Evolutionary conservation across 1,139 yeast genomes (phyloP).

Genomic region (Blastobotrys ciferrii): DNA sequence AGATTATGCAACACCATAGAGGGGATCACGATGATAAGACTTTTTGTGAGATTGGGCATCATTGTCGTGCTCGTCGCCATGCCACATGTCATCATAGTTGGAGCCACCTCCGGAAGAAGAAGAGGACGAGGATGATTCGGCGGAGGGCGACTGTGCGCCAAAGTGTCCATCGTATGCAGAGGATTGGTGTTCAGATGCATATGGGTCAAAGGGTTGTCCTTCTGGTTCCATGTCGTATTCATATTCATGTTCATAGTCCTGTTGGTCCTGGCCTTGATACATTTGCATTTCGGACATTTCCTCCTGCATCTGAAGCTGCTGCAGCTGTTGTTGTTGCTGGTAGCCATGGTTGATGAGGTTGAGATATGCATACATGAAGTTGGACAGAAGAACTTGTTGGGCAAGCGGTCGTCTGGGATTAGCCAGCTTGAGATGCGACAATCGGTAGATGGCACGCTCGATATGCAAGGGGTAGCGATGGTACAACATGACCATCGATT

Average conservation of each 20-base stretch:
- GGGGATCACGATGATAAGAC: conserved; percentile 4
- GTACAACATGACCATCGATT: conserved; percentile 39
- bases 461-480: conserved; percentile 87
- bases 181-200: no score
- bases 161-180: conserved; percentile 11
- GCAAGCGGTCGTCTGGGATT: conserved; percentile 87
- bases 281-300: conserved; percentile 17
- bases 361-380: conserved; percentile 96
- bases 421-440: conserved; percentile 88
- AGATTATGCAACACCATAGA: conserved; percentile 4
- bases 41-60: conserved; percentile 14
- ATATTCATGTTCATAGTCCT: conserved; percentile 22
- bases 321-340: conserved; percentile 38
- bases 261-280: conserved; percentile 15
- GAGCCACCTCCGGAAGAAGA: conserved; percentile 28
- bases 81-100: conserved; percentile 30
- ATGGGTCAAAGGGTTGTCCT: conserved; percentile 8
- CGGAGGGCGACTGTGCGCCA: conserved; percentile 21
- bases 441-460: conserved; percentile 89
- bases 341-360: conserved; percentile 80
- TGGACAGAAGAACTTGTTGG: conserved; percentile 88
- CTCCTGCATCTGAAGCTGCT: conserved; percentile 27
- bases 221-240: conserved; percentile 19
- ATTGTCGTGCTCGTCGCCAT: conserved; percentile 23
- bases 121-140: conserved; percentile 29